Percentiles rank a stretch among this genome's conserved stretches.
phyloP scores from a whole-genome alignment of 495 filamentous ascomycete species.

The Melanomma pulvis-pyrius region DNA sequence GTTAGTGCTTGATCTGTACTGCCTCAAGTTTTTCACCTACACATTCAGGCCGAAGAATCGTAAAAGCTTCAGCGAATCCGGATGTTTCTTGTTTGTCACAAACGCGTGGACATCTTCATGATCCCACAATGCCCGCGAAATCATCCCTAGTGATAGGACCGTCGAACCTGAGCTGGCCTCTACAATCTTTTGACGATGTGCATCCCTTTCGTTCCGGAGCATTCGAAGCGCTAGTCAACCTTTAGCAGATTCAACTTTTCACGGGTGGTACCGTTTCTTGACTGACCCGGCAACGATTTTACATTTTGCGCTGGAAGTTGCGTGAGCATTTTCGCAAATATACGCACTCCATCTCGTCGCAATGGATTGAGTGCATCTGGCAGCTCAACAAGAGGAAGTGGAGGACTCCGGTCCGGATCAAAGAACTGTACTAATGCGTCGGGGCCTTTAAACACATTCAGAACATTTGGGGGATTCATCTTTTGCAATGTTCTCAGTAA shows the following conservation, averaged over 20 bases:
- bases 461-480: conserved; percentile 51
- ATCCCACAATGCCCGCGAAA: conserved; percentile 57
- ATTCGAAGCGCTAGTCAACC: conserved; percentile 56
- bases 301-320: conserved; percentile 66
- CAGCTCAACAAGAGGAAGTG: conserved; percentile 62
- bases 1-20: not conserved
- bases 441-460: conserved; percentile 60
- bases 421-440: conserved; percentile 60
- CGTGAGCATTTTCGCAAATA: conserved; percentile 68
- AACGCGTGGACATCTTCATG: conserved; percentile 59
- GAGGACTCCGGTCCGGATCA: conserved; percentile 59
- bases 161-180: conserved; percentile 68
- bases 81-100: conserved; percentile 63
- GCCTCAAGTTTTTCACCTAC: conserved; percentile 33
- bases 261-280: not conserved
- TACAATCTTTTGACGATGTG: conserved; percentile 55
- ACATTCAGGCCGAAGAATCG: conserved; percentile 63
- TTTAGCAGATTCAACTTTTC: not conserved
- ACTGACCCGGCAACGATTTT: conserved; percentile 63
- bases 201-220: conserved; percentile 44
- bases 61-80: conserved; percentile 57
- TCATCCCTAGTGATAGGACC: conserved; percentile 61
- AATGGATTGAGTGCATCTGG: conserved; percentile 60
- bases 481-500: not conserved
- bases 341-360: conserved; percentile 59